Conservation (phyloP, 2,329 filamentous ascomycete species). For the Colletotrichum tofieldiae region DNA sequence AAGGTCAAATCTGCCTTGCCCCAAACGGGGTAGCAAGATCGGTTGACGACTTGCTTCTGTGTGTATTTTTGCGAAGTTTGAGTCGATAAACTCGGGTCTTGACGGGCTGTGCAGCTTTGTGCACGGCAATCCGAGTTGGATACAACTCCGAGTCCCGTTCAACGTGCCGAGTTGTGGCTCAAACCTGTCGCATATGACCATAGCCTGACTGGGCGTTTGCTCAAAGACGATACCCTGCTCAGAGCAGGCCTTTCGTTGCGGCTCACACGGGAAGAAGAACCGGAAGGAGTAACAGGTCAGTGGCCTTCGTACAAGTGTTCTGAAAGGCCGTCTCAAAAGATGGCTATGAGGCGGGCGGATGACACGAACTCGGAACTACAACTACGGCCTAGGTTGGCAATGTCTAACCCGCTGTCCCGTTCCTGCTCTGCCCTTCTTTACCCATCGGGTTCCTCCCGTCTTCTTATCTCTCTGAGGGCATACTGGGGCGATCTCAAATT, state of each 20-base stretch:
- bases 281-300: background rate
- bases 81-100: background rate
- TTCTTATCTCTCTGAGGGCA: background rate
- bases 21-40: background rate
- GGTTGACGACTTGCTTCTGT: background rate
- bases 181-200: constrained; percentile 1
- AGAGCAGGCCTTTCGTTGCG: background rate
- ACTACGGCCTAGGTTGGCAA: background rate
- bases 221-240: constrained; percentile 5
- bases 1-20: no score
- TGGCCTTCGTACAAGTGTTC: background rate
- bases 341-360: background rate
- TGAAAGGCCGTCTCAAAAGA: background rate
- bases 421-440: no score
- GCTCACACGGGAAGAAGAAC: background rate
- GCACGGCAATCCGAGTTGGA: background rate
- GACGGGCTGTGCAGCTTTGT: no score
- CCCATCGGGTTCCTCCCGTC: background rate
- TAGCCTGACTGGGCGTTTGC: background rate
- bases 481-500: no score
- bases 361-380: background rate
- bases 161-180: background rate
- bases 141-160: background rate
- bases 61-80: background rate
- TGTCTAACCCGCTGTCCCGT: background rate